Base-by-base conservation (phyloP, 192 early-diverging fungal genomes). In the Entomortierella chlamydospora region DNA sequence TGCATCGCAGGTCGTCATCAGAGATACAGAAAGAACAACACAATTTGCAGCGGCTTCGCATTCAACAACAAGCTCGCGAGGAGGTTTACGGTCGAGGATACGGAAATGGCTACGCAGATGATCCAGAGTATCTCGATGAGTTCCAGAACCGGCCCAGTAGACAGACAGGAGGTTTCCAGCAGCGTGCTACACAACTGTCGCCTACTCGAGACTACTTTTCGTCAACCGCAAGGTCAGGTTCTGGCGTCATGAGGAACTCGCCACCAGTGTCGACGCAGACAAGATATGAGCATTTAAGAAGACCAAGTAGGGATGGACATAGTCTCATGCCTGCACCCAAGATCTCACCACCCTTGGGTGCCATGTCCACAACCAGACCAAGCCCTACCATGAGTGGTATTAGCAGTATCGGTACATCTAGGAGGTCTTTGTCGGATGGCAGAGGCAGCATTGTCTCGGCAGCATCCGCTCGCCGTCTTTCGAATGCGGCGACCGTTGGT, bases 11-110 rank as follows among this genome's bases (percentile, higher is more conserved):
- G 13, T 54, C 67, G 39, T 47, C 71, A 23, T 31, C 53, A 34
- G 58, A 76, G 10, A 45, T 54, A 22, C 72, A 67, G 29, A 57
- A 50, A 20, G 65, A 68, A 18, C 73, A 63, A 29, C 64, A 60
- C 7, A 47, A 66, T 26, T 57, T 60, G 29, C 73, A 76, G 23
- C 64, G 65, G 28, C 53, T 63, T 0, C 51, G 66, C 6, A 43
- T 63, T 18, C 73, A 68, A 31, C 73, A 76, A 25, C 60, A 61
- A 22, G 60, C 64, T 4, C 73, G 52, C 17, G 71, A 76, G 12
- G 66, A 68, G 1, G 49, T 53, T 17, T 68, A 76, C 55, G 70
- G 61, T n/a, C 53, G 61, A 2, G 70, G 70, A 2, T 49, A 57
- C 7, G 57, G 72, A 17, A 67, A 57, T 10, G 59, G 60, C 2